These are phyloP conservation scores for Cladosporium sp. DNA, from an alignment of 2,329 filamentous ascomycete species.

Conservation along the genomic window DNA sequence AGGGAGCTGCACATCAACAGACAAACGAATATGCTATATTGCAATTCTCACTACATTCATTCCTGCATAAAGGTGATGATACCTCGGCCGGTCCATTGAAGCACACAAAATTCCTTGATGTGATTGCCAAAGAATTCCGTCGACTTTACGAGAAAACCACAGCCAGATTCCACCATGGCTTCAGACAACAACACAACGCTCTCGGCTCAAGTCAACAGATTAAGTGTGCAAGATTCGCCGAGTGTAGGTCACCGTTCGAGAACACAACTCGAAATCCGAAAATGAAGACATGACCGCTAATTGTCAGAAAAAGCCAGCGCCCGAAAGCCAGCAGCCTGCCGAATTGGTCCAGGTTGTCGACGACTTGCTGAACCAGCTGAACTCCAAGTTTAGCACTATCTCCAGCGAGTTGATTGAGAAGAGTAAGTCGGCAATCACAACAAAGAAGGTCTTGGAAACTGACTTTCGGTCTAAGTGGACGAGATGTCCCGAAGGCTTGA, in stretches of 20 bases:
- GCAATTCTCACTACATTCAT: no score
- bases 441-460: neutral
- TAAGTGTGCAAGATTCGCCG: constrained; percentile 12
- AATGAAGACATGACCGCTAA: neutral
- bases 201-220: constrained; percentile 21
- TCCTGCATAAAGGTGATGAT: no score
- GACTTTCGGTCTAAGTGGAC: constrained; percentile 63
- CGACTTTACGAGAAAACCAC: no score
- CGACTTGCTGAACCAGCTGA: constrained; percentile 78
- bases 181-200: constrained; percentile 14
- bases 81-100: no score
- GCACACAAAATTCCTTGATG: no score
- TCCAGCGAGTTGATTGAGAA: constrained; percentile 86
- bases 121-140: no score
- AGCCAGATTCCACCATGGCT: neutral
- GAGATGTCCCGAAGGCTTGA: constrained; percentile 88
- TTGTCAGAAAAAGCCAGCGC: neutral
- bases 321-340: constrained; percentile 48
- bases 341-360: constrained; percentile 79
- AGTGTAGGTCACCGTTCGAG: constrained; percentile 5
- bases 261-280: no score
- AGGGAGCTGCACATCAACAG: no score
- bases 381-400: constrained; percentile 78
- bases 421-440: constrained; percentile 53
- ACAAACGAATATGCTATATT: no score